Conservation (phyloP, 495 filamentous ascomycete species). For the Tuber umbilicatum region DNA sequence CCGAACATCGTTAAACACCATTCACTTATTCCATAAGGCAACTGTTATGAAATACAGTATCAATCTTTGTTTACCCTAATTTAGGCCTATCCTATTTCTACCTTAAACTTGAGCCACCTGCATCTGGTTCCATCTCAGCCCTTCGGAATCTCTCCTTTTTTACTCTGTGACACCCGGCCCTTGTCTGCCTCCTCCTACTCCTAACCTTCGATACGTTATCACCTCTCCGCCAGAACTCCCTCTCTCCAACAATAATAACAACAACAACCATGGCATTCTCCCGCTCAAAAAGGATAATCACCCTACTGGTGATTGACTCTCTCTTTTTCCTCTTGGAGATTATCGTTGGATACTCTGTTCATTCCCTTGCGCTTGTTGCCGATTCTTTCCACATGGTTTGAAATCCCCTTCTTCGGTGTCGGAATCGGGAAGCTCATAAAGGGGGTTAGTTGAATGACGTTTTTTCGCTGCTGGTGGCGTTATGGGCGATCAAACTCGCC, state of each 20-base stretch:
- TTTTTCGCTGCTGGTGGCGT: conserved; percentile 78
- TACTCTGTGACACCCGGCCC: not conserved
- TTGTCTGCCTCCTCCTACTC: not conserved
- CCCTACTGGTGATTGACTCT: conserved; percentile 84
- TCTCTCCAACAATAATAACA: not conserved
- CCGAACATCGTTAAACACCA: not conserved
- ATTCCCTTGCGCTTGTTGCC: conserved; percentile 86
- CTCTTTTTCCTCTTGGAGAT: conserved; percentile 87
- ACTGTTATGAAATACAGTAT: not conserved
- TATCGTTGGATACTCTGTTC: conserved; percentile 72
- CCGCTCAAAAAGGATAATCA: conserved; percentile 82
- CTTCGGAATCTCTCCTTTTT: not conserved
- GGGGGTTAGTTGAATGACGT: conserved; percentile 79
- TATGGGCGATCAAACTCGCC: conserved; percentile 92
- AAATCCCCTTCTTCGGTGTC: not conserved
- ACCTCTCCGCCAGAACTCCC: not conserved
- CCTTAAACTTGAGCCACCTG: not conserved
- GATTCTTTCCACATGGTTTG: conserved; percentile 97
- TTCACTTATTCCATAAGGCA: not conserved
- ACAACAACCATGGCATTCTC: conserved; percentile 68
- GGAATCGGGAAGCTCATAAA: not conserved
- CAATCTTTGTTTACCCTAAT: not conserved
- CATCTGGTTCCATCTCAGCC: not conserved
- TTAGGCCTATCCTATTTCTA: not conserved
- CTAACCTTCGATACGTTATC: not conserved